Evolutionary conservation across 2,329 filamentous ascomycete genomes (phyloP).

Genomic region (Myriosclerotinia scirpicola): DNA sequence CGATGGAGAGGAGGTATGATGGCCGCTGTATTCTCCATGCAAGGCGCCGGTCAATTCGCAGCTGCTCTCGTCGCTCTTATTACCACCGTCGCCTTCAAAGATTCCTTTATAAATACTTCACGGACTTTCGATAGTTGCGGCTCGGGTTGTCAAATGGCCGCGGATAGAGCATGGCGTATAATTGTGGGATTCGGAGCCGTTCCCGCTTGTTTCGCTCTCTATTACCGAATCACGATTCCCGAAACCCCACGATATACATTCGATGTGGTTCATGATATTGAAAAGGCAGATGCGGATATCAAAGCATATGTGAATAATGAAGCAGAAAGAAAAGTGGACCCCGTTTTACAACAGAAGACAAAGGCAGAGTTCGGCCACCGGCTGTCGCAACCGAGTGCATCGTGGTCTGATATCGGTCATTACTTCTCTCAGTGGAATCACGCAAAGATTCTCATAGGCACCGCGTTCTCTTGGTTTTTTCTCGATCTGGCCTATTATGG

Average conservation of each 20-base stretch:
- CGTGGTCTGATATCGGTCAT: slow-evolving; percentile 63
- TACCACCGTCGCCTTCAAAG: slow-evolving; percentile 63
- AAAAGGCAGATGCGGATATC: slow-evolving; percentile 73
- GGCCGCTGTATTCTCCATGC: slow-evolving; percentile 81
- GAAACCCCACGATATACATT: slow-evolving; percentile 84
- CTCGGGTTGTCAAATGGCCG: slow-evolving; percentile 63
- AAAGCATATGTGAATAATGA: slow-evolving; percentile 56
- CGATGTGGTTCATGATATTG: slow-evolving; percentile 72
- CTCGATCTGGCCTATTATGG: slow-evolving; percentile 70
- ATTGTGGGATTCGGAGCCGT: slow-evolving; percentile 78
- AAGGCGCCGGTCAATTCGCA: slow-evolving; percentile 75
- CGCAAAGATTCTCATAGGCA: slow-evolving; percentile 70
- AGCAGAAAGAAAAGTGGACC: slow-evolving; percentile 50
- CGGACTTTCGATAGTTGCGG: slow-evolving; percentile 54
- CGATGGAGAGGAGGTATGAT: slow-evolving; percentile 83
- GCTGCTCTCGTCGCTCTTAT: slow-evolving; percentile 71
- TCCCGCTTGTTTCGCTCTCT: slow-evolving; percentile 76
- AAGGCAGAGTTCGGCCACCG: slow-evolving; percentile 53
- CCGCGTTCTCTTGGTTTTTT: slow-evolving; percentile 80
- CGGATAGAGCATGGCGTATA: slow-evolving; percentile 80
- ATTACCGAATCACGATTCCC: slow-evolving; percentile 82
- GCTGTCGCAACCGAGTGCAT: slow-evolving; percentile 66
- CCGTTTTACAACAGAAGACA: slow-evolving; percentile 52
- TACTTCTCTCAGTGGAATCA: slow-evolving; percentile 73
- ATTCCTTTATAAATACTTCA: slow-evolving; percentile 47